Evolutionary conservation across 441 rosid genomes (phyloP).

Genomic region (Cnidoscolus chayamansa): DNA sequence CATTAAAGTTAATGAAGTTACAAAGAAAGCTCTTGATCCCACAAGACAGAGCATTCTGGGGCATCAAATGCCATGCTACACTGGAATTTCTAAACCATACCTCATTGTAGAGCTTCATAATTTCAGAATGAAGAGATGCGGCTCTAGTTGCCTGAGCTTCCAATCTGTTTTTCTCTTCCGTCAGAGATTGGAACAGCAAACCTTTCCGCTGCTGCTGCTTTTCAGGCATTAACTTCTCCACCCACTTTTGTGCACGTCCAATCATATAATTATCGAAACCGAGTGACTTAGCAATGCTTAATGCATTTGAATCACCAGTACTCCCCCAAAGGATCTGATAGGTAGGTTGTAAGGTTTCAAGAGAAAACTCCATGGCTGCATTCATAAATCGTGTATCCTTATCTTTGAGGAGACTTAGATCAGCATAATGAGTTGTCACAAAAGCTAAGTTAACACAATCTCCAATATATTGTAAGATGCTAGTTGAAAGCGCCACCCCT

Average conservation of each 20-base stretch:
- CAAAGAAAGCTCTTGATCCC: not conserved
- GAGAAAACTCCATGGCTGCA: conserved; percentile 90
- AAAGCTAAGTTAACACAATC: conserved; percentile 57
- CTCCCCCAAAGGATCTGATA: conserved; percentile 82
- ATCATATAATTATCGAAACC: conserved; percentile 67
- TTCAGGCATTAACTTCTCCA: conserved; percentile 70
- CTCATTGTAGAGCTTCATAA: conserved; percentile 65
- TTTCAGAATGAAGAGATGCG: conserved; percentile 54
- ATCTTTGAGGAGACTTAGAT: conserved; percentile 77
- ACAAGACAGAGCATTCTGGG: conserved; percentile 1
- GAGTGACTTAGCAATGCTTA: conserved; percentile 73
- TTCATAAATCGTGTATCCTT: conserved; percentile 65
- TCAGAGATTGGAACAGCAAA: conserved; percentile 60
- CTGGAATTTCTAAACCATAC: conserved; percentile 34
- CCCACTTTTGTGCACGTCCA: conserved; percentile 67
- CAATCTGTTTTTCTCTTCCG: conserved; percentile 68
- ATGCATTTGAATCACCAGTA: conserved; percentile 81
- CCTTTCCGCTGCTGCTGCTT: conserved; percentile 63
- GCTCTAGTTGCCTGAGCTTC: conserved; percentile 57
- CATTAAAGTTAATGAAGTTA: not conserved
- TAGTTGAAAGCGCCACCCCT: conserved; percentile 82
- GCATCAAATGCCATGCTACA: conserved; percentile 7
- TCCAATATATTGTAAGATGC: conserved; percentile 69
- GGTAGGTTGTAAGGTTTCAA: conserved; percentile 77
- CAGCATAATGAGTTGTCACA: conserved; percentile 87